Evolutionary conservation across 805 yeast genomes (phyloP), one percentile per base, ranked within the genome.

Genomic region (Barnettozyma vustinii): DNA sequence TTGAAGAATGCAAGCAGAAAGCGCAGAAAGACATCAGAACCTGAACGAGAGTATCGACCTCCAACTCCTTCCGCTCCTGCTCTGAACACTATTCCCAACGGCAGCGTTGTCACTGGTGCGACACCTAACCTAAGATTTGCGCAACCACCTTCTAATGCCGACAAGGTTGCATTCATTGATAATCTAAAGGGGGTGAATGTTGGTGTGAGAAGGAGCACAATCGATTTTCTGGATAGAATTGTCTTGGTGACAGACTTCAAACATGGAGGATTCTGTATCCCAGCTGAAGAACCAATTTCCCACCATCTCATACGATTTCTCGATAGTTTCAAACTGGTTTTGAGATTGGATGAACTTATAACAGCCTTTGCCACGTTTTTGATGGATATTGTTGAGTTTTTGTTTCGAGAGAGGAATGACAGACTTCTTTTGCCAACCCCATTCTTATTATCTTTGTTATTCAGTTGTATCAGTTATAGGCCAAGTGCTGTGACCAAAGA

Each of bases 391-490:
- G 55, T 67, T 13, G 63, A 18, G 45, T 61, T 8, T 42, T 54
- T 21, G 9, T 39, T 37, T 12, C 43, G 9, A 16, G 21, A 3
- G 8, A 23, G 25, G 15, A 43, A 51, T 15, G 50, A 46, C 18
- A 45, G 51, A 15, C 42, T 52, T 2, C 35, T 36, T 8, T 52
- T 75, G 1, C 62, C 82, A 0, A 68, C 82, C 3, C 94, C 94
- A 1, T 84, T 81, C 58, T 53, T 86, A 13, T 58, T 84, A 2
- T 71, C 85, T 1, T 56, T 86, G 37, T 66, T 84, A 36, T 80
- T 80, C 55, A 77, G 78, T 45, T 58, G 80, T 1, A 62, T 84
- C 6, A 71, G 64, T 19, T 87, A 81, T 63, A 70, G 87, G 58
- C 83, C 87, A 1, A 76, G 77, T 48, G 90, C 92, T 1, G 71